Percentiles rank a stretch among this genome's conserved stretches.
Evolutionary conservation across 352 stramenopile species (phyloP).

Genomic region (Globisporangium recalcitrans): DNA sequence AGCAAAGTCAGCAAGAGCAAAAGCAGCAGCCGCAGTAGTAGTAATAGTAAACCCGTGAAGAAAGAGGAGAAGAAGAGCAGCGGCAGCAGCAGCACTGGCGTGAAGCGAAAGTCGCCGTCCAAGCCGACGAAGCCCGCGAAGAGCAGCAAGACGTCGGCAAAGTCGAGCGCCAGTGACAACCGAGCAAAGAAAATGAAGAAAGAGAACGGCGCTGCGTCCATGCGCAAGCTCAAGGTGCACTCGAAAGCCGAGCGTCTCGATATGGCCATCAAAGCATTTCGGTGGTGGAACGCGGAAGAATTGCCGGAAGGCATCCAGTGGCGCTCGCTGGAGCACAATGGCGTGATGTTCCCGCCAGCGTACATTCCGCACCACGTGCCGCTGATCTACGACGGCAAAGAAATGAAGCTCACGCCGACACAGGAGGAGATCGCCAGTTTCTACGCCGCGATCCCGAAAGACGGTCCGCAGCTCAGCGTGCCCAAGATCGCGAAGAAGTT

Average conservation of each 20-base stretch:
- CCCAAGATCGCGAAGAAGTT: slow-evolving; percentile 96
- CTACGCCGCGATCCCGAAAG: slow-evolving; percentile 93
- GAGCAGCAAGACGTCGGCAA: slow-evolving; percentile 41
- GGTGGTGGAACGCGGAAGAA: slow-evolving; percentile 98
- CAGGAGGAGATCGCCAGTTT: slow-evolving; percentile 96
- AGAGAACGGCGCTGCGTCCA: slow-evolving; percentile 31
- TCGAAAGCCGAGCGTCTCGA: slow-evolving; percentile 92
- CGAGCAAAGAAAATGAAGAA: slow-evolving; percentile 38
- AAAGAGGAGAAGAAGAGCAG: slow-evolving; percentile 22
- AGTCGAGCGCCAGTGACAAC: slow-evolving; percentile 34
- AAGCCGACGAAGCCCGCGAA: slow-evolving; percentile 25
- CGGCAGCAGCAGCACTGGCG: slow-evolving; percentile 16
- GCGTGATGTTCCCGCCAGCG: slow-evolving; percentile 94
- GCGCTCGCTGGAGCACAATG: slow-evolving; percentile 99
- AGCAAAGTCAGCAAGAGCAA: slow-evolving; percentile 13
- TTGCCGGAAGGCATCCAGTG: slow-evolving; percentile 95
- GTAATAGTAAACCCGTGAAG: slow-evolving; percentile 33
- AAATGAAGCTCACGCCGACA: slow-evolving; percentile 90
- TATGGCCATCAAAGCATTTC: slow-evolving; percentile 97
- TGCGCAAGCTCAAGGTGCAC: slow-evolving; percentile 91
- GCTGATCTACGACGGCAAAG: slow-evolving; percentile 92
- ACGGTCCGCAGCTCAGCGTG: slow-evolving; percentile 97
- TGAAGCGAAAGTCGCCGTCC: slow-evolving; percentile 55
- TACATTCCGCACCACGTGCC: slow-evolving; percentile 96
- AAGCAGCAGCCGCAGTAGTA: slow-evolving; percentile 17